Conservation (phyloP, 306 rosid genomes). For the Datisca glomerata region DNA sequence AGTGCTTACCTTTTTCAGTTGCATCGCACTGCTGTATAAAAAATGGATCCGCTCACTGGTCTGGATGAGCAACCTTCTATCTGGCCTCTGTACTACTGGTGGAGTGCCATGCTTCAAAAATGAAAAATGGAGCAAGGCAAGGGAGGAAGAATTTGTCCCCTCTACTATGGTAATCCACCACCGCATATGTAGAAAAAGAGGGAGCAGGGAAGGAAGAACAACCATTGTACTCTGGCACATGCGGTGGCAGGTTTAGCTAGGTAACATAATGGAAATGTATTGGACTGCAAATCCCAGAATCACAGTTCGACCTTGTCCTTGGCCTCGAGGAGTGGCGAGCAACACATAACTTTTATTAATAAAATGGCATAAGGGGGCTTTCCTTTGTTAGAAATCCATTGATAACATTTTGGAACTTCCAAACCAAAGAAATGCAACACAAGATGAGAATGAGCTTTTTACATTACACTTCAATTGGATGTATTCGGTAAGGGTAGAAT, state of each 20-base stretch:
- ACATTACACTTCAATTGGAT: no score
- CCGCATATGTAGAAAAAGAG: neutral
- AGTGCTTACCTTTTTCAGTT: no score
- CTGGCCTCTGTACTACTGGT: no score
- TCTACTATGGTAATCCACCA: neutral
- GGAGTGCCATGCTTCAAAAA: no score
- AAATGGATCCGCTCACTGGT: no score
- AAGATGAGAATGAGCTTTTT: no score
- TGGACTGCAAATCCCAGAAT: constrained; percentile 9
- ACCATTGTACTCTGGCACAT: neutral
- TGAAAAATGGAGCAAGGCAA: neutral
- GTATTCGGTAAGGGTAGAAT: no score
- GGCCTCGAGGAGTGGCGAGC: constrained; percentile 1
- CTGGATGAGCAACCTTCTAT: no score
- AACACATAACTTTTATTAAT: neutral
- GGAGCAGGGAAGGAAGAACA: no score
- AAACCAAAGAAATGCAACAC: no score
- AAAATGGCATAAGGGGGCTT: neutral
- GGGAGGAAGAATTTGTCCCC: neutral
- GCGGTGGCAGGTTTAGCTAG: constrained; percentile 1
- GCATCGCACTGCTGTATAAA: no score
- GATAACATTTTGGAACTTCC: no score
- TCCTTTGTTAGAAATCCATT: constrained; percentile 2
- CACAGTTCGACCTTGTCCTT: neutral
- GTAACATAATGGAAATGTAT: constrained; percentile 9